A percentile compares a stretch with the other conserved stretches of the same genome.
Evolutionary conservation across 257 asterid species (phyloP).

Genomic region (Fraxinus pennsylvanica): DNA sequence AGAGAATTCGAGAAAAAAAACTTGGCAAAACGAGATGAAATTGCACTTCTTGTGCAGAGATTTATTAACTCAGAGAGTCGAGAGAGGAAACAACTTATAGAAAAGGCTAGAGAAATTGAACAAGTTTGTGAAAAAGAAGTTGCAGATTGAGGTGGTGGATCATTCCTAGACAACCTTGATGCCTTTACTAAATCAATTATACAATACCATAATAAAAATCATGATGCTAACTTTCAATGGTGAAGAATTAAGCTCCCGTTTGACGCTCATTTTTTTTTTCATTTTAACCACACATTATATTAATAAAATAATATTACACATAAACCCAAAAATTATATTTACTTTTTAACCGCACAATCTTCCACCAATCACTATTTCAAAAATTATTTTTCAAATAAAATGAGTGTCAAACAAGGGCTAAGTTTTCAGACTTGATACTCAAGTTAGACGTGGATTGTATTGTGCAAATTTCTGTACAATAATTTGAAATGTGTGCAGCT

Average conservation of each 20-base stretch:
- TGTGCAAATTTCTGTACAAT: background rate
- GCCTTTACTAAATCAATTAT: constrained; percentile 18
- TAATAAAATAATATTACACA: too few species aligned
- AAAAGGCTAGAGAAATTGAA: constrained; percentile 40
- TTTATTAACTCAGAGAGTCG: constrained; percentile 44
- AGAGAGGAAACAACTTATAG: constrained; percentile 44
- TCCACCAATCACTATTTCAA: too few species aligned
- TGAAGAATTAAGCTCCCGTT: too few species aligned
- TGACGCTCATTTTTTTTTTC: too few species aligned
- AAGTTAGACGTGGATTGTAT: background rate
- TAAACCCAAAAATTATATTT: too few species aligned
- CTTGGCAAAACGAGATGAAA: constrained; percentile 39
- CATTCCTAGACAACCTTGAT: constrained; percentile 29
- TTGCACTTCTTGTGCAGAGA: constrained; percentile 32
- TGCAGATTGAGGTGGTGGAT: constrained; percentile 35
- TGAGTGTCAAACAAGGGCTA: too few species aligned
- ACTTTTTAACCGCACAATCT: too few species aligned
- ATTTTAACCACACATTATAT: too few species aligned
- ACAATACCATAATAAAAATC: background rate
- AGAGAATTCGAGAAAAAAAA: constrained; percentile 25
- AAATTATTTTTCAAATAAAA: too few species aligned
- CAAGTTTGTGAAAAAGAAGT: constrained; percentile 31
- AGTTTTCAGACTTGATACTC: background rate
- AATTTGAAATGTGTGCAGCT: too few species aligned
- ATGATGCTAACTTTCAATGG: too few species aligned